Base-by-base conservation (phyloP, 1,284 basidiomycete species). In the Heterobasidion parviporum region DNA sequence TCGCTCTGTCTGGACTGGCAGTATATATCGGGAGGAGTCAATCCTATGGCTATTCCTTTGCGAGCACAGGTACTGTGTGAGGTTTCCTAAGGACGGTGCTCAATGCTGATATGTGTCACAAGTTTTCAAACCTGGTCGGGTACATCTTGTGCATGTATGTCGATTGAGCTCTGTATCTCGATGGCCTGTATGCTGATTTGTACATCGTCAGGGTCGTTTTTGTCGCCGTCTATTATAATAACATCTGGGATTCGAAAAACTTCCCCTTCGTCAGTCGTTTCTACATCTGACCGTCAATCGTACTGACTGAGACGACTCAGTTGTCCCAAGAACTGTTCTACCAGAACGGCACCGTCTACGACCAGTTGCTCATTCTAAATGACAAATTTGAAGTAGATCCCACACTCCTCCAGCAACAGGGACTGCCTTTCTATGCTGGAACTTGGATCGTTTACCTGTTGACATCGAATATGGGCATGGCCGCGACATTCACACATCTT, bases 1-100 rank as follows among this genome's bases (percentile, higher is more conserved):
- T 72, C 76, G 6, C 63, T 82, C 57, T 79, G 74, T 60, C 74
- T 85, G 48, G 82, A 85, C 64, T 85, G 83, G 81, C 75, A 44
- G 59, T 65, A 61, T 50, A 57, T 50, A 8, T 35, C 34, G 20
- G 58, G 54, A 33, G 33, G 41, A 26, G 36, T 49, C 20, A 59
- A 59, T 45, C 58, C 58, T 33, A 55, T 59, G 20, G 45, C 57
- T 35, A 56, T 59, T 46, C 46, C 60, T 2, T 36, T 61, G n/a
- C 50, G 34, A 14, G 54, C 54, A 15, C 54, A 60, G 50, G 58
- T 54, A 26, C 4, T 5, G 26, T 26, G 26, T 6, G 6, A 26
- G 26, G 4, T 4, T 26, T 4, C 26, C 26, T 26, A 6, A 26
- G 5, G 5, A 5, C 4, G 26, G 4, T 26, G 3, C 6, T 26